Base-by-base conservation (phyloP, 2,329 filamentous ascomycete species). In the Apiospora phragmitis region DNA sequence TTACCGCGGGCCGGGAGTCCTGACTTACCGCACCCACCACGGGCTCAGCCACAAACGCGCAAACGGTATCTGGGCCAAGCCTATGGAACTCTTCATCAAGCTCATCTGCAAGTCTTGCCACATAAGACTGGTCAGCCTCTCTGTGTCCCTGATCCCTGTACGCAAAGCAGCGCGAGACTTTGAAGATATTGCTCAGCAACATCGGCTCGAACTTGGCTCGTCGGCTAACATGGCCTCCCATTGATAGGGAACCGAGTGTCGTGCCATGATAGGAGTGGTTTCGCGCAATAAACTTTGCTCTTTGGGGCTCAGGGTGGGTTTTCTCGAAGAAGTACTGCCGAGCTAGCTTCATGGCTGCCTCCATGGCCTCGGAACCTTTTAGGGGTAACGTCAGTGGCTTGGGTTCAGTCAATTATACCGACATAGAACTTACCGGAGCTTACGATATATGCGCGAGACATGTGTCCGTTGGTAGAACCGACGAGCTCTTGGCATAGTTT, bases 31-130 rank as follows among this genome's bases (percentile, higher is more conserved):
- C 91, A 3, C 93, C 92, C 18, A 92, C 91, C 1, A 95, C 86
- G 0, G 92, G 90, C 79, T 95, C 93, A 1, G 91, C 90, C 32
- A 94, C 85, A 75, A 95, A 94, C 0, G 90, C 92, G 69, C 89
- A 91, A 0, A 94, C 90, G 0, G 84, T 92, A 0, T 89, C 84
- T 0, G 91, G 87, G 0, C 91, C 92, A 0, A 93, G 77, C 1
- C 85, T 80, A 71, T 86, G 83, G 73, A 95, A 93, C 73, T 93
- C 90, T 1, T 81, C 83, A 9, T 94, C 92, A 1, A 95, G 82
- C 77, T 94, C 91, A 4, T 85, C 79, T 0, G 88, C 88, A 12
- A 94, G 83, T 24, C 90, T 84, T 1, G 79, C 76, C 0, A 93
- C 88, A 71, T 93, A 94, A 0, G 86, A 82, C 1, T 83, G 83